Evolutionary conservation across 169 alveolate genomes (phyloP), one percentile per base, ranked within the genome.

Genomic region (Cystoisospora suis): DNA sequence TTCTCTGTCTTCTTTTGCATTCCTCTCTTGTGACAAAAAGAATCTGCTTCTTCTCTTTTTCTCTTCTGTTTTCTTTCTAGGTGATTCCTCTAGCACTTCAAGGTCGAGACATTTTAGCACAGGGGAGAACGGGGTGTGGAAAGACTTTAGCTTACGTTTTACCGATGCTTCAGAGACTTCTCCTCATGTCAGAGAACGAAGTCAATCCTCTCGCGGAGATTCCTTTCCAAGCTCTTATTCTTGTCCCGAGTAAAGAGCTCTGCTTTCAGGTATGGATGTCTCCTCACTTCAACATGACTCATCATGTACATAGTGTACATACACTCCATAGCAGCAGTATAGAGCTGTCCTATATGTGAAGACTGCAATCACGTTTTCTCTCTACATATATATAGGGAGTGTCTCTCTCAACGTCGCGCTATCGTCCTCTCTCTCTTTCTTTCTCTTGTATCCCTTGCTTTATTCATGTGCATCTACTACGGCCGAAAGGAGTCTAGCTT

Each of bases 211-310:
- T n/a, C 29, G 38, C 70, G 3, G 20, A 61, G 45, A 49, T 27
- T 29, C 59, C 85, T 0, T 9, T 79, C 70, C 70, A 45, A 42
- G 93, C 87, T 32, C 46, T 92, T 75, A 79, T 92, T 32, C 75
- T 92, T 69, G 95, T 92, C 9, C 95, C 95, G n/a, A 89, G 93
- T 59, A 92, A 92, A 80, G 95, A 92, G 65, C 89, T 92, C 53
- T 56, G 90, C 77, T 47, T 87, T 27, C 95, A 92, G 90, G 94
- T 88, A 49, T n/a, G 81, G 40, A 75, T 45, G 15, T 7, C 15
- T 9, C 12, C 40, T 65, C 79, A 27, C 65, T 53, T 53, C 65
- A 15, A 23, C 65, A 15, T 12, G 65, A 53, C 65, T 12, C 29
- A n/a, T n/a, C n/a, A n/a, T n/a, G n/a, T n/a, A n/a, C n/a, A n/a